Percentiles rank a stretch among this genome's conserved stretches.
Evolutionary conservation across 257 asterid genomes (phyloP).

Genomic region (Eucommia ulmoides): DNA sequence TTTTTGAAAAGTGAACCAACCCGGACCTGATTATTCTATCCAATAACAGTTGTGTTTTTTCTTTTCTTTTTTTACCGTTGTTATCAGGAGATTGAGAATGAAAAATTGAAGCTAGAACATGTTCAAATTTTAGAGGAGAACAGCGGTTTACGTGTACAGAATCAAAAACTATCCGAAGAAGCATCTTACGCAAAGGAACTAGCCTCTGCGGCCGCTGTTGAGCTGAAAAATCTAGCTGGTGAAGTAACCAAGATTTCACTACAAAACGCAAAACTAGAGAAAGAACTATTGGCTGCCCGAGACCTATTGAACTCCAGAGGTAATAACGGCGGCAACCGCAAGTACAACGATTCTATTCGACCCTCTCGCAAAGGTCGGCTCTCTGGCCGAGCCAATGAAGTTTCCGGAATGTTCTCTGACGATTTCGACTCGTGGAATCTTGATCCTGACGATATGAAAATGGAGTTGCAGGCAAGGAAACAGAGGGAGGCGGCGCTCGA

Average conservation of each 20-base stretch:
- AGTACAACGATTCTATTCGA: slow-evolving; percentile 40
- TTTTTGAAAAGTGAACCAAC: too few relatives aligned
- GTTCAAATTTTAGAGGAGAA: slow-evolving; percentile 74
- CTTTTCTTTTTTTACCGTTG: slow-evolving; percentile 9
- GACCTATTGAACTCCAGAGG: slow-evolving; percentile 43
- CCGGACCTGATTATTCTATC: too few relatives aligned
- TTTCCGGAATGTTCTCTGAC: slow-evolving; percentile 38
- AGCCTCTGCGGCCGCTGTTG: slow-evolving; percentile 98
- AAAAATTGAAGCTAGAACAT: slow-evolving; percentile 62
- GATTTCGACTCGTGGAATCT: slow-evolving; percentile 78
- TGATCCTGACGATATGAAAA: slow-evolving; percentile 57
- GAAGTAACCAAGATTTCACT: slow-evolving; percentile 88
- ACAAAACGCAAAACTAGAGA: slow-evolving; percentile 69
- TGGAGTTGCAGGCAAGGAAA: slow-evolving; percentile 86
- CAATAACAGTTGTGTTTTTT: too few relatives aligned
- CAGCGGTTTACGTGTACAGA: slow-evolving; percentile 72
- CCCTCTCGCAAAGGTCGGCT: slow-evolving; percentile 51
- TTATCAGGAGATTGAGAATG: slow-evolving; percentile 80
- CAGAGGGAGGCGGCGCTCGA: slow-evolving; percentile 78
- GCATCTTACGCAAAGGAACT: slow-evolving; percentile 94
- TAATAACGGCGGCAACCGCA: slow-evolving; percentile 42
- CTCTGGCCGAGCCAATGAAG: slow-evolving; percentile 39
- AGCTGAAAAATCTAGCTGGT: slow-evolving; percentile 77
- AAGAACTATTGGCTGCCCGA: slow-evolving; percentile 59
- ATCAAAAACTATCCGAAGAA: slow-evolving; percentile 84